phyloP scores from a whole-genome alignment of 2,329 filamentous ascomycete genomes.

The Dothideomycetes sp. region DNA sequence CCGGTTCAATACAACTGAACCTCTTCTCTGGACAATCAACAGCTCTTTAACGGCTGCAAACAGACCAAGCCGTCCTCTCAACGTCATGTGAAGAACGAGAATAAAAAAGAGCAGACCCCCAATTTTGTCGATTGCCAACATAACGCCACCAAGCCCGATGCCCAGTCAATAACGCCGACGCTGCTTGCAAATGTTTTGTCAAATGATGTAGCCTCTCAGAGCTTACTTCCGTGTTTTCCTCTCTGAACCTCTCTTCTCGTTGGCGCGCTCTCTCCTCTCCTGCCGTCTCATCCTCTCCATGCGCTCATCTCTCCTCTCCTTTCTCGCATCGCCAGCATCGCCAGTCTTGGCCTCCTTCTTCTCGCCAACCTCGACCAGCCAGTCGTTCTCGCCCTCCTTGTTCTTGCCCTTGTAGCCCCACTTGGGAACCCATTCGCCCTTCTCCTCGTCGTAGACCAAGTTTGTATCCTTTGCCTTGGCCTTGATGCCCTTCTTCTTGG shows the following conservation, averaged over 20 bases:
- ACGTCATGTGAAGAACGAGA: no score
- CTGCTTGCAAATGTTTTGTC: slow-evolving; percentile 6
- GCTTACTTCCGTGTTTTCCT: neutral
- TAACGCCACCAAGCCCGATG: neutral
- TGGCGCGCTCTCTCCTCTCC: slow-evolving; percentile 31
- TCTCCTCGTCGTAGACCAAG: slow-evolving; percentile 73
- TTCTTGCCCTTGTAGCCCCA: slow-evolving; percentile 93
- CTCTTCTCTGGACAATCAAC: no score
- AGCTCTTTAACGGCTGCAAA: no score
- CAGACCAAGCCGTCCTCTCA: no score
- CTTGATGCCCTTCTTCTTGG: slow-evolving; percentile 92
- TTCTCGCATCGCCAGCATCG: slow-evolving; percentile 48
- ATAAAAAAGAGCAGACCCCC: no score
- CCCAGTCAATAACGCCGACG: slow-evolving; percentile 7
- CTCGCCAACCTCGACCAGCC: slow-evolving; percentile 85
- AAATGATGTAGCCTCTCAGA: neutral
- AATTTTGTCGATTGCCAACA: no score
- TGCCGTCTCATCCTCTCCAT: slow-evolving; percentile 32
- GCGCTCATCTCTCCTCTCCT: slow-evolving; percentile 50
- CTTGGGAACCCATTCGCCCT: slow-evolving; percentile 79
- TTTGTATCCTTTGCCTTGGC: slow-evolving; percentile 75
- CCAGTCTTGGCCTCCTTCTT: slow-evolving; percentile 42
- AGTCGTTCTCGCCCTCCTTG: slow-evolving; percentile 71
- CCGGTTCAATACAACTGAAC: no score
- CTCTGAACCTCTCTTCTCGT: slow-evolving; percentile 45